phyloP scores from a whole-genome alignment of 352 stramenopile genomes.

The Phytopythium delawarense region DNA sequence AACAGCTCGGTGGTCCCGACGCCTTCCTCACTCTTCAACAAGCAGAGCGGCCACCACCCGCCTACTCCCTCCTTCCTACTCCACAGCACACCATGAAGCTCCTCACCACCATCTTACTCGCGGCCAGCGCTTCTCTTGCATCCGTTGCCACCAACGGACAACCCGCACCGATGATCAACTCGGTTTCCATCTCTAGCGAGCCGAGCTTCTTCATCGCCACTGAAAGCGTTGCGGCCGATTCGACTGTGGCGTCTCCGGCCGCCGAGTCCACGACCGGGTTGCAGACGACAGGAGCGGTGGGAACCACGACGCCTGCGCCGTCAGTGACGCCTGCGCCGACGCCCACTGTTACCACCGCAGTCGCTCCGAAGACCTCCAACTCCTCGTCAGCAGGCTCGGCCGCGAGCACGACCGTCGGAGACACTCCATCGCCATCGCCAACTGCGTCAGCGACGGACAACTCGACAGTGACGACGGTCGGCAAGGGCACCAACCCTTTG shows the following conservation, averaged over 20 bases:
- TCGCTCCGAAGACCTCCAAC: neutral
- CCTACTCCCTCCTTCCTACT: neutral
- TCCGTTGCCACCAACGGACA: neutral
- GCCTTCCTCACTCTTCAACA: conserved; percentile 2
- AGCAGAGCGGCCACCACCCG: conserved; percentile 3
- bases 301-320: neutral
- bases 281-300: neutral
- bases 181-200: neutral
- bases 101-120: neutral
- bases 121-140: neutral
- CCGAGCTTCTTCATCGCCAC: neutral
- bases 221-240: neutral
- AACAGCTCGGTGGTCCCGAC: neutral
- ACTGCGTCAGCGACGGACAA: neutral
- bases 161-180: neutral
- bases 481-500: conserved; percentile 25
- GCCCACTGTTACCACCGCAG: neutral
- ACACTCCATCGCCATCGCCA: neutral
- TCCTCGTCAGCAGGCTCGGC: neutral
- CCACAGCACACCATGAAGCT: conserved; percentile 1
- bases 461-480: neutral
- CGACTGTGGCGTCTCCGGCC: neutral
- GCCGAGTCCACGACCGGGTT: neutral
- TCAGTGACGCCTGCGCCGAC: neutral
- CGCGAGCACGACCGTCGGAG: neutral